Conservation (phyloP, 495 filamentous ascomycete genomes). For the Talaromyces adpressus region DNA sequence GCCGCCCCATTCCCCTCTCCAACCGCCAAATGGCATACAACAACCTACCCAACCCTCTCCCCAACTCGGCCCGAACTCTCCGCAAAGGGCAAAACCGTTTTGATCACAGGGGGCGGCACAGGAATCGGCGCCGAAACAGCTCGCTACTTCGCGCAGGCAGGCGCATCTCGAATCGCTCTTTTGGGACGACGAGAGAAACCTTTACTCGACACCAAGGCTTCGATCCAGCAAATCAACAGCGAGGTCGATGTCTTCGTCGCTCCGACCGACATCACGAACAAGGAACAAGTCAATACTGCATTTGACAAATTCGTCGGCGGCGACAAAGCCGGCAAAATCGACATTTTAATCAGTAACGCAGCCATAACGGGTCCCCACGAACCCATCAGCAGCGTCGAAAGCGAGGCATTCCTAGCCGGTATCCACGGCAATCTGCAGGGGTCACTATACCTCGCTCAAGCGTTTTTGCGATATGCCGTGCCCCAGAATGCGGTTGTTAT, state of each 20-base stretch:
- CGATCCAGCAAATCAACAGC: slow-evolving; percentile 18
- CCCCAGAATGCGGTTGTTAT: slow-evolving; percentile 28
- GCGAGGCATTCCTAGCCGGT: slow-evolving; percentile 23
- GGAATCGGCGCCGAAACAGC: slow-evolving; percentile 39
- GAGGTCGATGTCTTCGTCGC: slow-evolving; percentile 19
- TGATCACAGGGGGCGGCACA: slow-evolving; percentile 40
- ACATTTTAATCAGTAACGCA: slow-evolving; percentile 20
- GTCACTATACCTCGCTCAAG: slow-evolving; percentile 26
- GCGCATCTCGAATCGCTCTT: slow-evolving; percentile 29
- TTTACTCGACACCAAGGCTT: slow-evolving; percentile 22
- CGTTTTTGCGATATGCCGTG: slow-evolving; percentile 30
- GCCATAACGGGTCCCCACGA: slow-evolving; percentile 25
- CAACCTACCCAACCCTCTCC: slow-evolving; percentile 35
- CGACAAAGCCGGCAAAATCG: slow-evolving; percentile 15
- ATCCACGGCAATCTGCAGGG: slow-evolving; percentile 32
- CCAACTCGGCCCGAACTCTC: slow-evolving; percentile 33
- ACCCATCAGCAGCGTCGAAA: slow-evolving; percentile 19
- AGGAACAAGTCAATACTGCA: slow-evolving; percentile 29
- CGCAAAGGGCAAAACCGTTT: slow-evolving; percentile 33
- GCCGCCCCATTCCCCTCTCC: slow-evolving; percentile 20
- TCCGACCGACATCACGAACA: slow-evolving; percentile 33
- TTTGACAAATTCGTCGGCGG: slow-evolving; percentile 18
- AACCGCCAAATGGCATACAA: slow-evolving; percentile 23
- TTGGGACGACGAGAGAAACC: slow-evolving; percentile 27
- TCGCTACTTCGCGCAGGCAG: slow-evolving; percentile 33